These are phyloP conservation scores for Primulina tabacum DNA, from an alignment of 257 asterid genomes.

Conservation along the genomic window DNA sequence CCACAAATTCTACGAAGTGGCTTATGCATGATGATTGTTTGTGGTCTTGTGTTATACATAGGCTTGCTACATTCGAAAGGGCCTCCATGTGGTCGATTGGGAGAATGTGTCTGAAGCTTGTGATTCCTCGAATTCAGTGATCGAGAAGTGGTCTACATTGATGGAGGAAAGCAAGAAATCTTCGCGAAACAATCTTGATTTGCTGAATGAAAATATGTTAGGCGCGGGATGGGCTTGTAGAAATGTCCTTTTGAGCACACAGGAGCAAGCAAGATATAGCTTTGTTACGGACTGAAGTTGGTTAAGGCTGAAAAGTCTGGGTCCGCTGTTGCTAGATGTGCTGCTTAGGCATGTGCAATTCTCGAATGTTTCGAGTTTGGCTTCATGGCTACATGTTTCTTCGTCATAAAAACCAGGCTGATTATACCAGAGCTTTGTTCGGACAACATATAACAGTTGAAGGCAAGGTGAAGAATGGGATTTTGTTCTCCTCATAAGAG, in stretches of 20 bases:
- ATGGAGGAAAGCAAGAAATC: slow-evolving; percentile 55
- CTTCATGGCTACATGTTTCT: neutral
- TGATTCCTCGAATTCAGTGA: slow-evolving; percentile 28
- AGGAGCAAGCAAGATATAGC: slow-evolving; percentile 69
- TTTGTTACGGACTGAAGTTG: slow-evolving; percentile 43
- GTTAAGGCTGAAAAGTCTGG: neutral
- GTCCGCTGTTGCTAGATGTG: neutral
- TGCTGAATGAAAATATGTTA: slow-evolving; percentile 51
- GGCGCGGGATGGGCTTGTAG: slow-evolving; percentile 65
- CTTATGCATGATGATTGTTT: neutral
- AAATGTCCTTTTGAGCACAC: slow-evolving; percentile 63
- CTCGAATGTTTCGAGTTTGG: neutral
- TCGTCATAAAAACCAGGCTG: neutral
- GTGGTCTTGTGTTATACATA: slow-evolving; percentile 24
- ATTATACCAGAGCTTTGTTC: neutral
- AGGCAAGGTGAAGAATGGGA: too few relatives aligned
- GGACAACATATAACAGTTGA: too few relatives aligned
- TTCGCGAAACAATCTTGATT: slow-evolving; percentile 32
- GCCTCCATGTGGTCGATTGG: slow-evolving; percentile 33
- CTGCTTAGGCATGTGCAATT: neutral
- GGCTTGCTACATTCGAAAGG: slow-evolving; percentile 67
- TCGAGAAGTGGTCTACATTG: slow-evolving; percentile 51
- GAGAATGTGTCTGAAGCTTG: slow-evolving; percentile 33
- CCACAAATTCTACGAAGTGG: neutral
- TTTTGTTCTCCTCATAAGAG: too few relatives aligned